Evolutionary conservation across 2,329 filamentous ascomycete genomes (phyloP).

Genomic region (Herpotrichia juniperi): DNA sequence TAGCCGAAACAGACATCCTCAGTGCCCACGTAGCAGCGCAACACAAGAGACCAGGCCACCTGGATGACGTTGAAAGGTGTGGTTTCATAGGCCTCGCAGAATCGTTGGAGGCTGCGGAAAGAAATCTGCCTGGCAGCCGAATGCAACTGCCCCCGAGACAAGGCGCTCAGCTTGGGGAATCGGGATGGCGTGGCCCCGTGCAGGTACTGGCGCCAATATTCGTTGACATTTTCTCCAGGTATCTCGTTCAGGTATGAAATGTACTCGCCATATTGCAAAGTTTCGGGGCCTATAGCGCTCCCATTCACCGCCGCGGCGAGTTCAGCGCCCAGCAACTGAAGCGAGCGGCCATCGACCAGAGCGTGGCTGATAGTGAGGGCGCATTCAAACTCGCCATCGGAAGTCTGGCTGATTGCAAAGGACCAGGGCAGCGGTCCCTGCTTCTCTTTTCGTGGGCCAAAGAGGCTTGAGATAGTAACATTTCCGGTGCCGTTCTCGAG

Average conservation of each 20-base stretch:
- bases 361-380: slow-evolving; percentile 40
- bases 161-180: slow-evolving; percentile 1
- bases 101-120: not conserved
- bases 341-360: slow-evolving; percentile 42
- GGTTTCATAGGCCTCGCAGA: not conserved
- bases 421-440: slow-evolving; percentile 57
- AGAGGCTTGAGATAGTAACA: no score
- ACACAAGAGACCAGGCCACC: slow-evolving; percentile 4
- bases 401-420: slow-evolving; percentile 35
- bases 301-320: slow-evolving; percentile 22
- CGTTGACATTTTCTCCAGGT: not conserved
- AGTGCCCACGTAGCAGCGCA: not conserved
- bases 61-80: slow-evolving; percentile 1
- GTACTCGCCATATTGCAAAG: not conserved
- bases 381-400: slow-evolving; percentile 23
- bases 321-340: slow-evolving; percentile 39
- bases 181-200: not conserved
- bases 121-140: no score
- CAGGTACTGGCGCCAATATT: slow-evolving; percentile 2
- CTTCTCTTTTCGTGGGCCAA: no score
- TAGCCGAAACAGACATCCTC: slow-evolving; percentile 2
- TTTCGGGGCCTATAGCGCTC: not conserved
- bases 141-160: no score
- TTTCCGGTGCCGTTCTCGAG: no score
- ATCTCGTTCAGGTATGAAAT: slow-evolving; percentile 4